A percentile compares a stretch with the other conserved stretches of the same genome.
Evolutionary conservation across 768 basidiomycete species (phyloP).

Genomic region (Auricularia auricula-judae): DNA sequence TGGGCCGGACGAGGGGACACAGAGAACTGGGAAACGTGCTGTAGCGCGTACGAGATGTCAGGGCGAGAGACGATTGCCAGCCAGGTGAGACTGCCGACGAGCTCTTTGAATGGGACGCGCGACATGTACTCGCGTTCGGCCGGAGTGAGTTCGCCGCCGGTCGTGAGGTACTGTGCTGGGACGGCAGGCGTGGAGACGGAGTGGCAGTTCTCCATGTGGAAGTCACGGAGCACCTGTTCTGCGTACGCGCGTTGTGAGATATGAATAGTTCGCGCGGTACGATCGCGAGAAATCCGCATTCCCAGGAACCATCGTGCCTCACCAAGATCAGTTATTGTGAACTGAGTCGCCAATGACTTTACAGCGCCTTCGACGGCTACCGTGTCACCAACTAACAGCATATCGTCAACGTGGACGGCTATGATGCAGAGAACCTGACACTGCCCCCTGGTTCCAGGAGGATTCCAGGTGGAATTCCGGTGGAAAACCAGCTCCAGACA

Average conservation of each 20-base stretch:
- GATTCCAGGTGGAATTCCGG: no score
- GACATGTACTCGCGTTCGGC: neutral
- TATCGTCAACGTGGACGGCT: no score
- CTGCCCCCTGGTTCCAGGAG: no score
- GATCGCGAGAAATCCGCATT: constrained; percentile 2
- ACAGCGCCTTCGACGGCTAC: no score
- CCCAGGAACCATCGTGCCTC: constrained; percentile 1
- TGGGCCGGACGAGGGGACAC: neutral
- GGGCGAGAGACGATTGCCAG: constrained; percentile 3
- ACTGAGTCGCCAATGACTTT: no score
- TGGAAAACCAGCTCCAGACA: no score
- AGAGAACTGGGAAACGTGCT: constrained; percentile 1
- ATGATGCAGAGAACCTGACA: no score
- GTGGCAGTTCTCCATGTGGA: constrained; percentile 1
- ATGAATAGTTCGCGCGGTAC: neutral
- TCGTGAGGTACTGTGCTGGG: neutral
- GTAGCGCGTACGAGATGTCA: constrained; percentile 4
- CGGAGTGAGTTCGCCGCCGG: neutral
- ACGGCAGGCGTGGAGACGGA: neutral
- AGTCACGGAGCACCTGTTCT: neutral
- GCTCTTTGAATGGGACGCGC: neutral
- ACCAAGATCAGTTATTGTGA: neutral
- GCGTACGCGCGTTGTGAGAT: constrained; percentile 4
- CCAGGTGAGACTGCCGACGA: constrained; percentile 5
- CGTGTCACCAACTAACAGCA: no score